These are phyloP conservation scores for Suillus subalutaceus DNA, from an alignment of 768 basidiomycete genomes.

Conservation along the genomic window DNA sequence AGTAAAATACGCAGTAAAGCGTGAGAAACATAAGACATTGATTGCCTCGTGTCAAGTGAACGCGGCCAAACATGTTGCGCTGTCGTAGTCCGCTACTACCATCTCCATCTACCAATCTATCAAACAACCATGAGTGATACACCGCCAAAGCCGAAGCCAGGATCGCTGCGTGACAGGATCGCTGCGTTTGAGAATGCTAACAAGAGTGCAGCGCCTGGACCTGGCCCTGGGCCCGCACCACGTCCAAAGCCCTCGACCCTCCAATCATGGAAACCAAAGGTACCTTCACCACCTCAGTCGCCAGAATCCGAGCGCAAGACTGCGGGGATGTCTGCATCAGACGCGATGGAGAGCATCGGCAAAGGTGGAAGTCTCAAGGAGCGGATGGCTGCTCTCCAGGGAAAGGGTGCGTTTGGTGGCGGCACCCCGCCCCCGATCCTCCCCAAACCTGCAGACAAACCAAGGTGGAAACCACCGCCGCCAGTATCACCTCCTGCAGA, in stretches of 20 bases:
- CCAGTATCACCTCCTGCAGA: constrained; percentile 46
- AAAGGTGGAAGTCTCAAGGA: constrained; percentile 85
- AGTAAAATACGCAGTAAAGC: background rate
- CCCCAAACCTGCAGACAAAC: constrained; percentile 69
- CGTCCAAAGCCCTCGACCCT: constrained; percentile 70
- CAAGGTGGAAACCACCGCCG: constrained; percentile 88
- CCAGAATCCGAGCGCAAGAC: constrained; percentile 31
- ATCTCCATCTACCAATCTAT: constrained; percentile 11
- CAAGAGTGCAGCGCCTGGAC: constrained; percentile 36
- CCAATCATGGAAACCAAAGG: constrained; percentile 69
- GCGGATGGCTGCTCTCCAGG: constrained; percentile 93
- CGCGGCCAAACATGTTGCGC: constrained; percentile 4
- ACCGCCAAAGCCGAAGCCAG: constrained; percentile 66
- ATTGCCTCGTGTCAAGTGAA: constrained; percentile 7
- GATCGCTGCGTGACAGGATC: constrained; percentile 86
- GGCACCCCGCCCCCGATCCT: constrained; percentile 48
- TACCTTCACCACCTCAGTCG: constrained; percentile 46
- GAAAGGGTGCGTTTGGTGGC: constrained; percentile 74
- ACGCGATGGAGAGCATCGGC: constrained; percentile 86
- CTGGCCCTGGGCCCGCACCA: constrained; percentile 39
- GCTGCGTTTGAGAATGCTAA: constrained; percentile 82
- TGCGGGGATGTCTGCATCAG: constrained; percentile 73
- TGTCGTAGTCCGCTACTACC: constrained; percentile 16
- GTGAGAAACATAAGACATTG: background rate
- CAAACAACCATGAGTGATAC: constrained; percentile 54